These are phyloP conservation scores for Gremmenia infestans DNA, from an alignment of 2,329 filamentous ascomycete genomes.

Conservation along the genomic window DNA sequence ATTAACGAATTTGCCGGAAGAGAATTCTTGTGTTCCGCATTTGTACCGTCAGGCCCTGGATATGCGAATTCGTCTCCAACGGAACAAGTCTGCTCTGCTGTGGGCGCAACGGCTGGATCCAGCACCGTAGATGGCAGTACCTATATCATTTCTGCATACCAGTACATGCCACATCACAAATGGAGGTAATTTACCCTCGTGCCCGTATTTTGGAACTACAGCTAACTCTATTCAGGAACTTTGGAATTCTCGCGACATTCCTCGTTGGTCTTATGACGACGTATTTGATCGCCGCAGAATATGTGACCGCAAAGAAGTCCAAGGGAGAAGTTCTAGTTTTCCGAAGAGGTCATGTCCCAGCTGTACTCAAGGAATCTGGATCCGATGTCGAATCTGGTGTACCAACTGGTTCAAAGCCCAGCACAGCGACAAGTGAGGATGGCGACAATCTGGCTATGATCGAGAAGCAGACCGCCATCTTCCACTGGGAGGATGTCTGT, in stretches of 20 bases:
- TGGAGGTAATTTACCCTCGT: constrained; percentile 45
- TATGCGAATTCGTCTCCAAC: constrained; percentile 5
- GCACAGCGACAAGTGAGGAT: neutral
- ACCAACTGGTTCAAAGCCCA: neutral
- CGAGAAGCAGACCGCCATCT: constrained; percentile 25
- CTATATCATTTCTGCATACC: constrained; percentile 50
- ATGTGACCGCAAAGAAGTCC: constrained; percentile 58
- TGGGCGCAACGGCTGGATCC: constrained; percentile 51
- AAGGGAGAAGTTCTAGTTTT: constrained; percentile 58
- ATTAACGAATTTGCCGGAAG: constrained; percentile 62
- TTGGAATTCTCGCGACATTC: constrained; percentile 63
- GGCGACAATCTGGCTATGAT: constrained; percentile 1
- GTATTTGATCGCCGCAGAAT: constrained; percentile 60
- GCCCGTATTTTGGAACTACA: neutral
- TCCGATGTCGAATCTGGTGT: neutral
- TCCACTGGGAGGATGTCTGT: constrained; percentile 42
- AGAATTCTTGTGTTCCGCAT: constrained; percentile 13
- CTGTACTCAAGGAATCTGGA: neutral
- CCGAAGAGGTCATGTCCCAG: neutral
- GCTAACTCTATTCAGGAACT: constrained; percentile 38
- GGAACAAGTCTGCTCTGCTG: constrained; percentile 46
- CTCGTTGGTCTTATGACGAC: constrained; percentile 53
- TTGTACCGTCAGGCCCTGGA: constrained; percentile 16
- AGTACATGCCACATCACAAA: constrained; percentile 52
- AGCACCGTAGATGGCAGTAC: constrained; percentile 49